Conservation (phyloP, 805 yeast species). For the Saturnispora halmiae region DNA sequence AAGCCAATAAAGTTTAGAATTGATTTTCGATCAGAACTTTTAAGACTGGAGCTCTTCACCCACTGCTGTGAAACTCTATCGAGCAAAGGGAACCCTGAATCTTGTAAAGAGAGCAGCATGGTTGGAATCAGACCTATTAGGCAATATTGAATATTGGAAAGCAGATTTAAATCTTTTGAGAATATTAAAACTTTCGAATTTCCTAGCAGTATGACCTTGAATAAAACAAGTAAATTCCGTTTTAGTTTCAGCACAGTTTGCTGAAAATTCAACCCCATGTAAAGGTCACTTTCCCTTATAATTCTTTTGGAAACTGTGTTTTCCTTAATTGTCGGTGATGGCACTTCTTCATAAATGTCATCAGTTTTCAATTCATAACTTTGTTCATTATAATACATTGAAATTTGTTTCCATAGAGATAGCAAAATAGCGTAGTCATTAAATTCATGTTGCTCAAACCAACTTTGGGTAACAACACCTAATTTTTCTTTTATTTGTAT, state of each 20-base stretch:
- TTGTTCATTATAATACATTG: constrained; percentile 31
- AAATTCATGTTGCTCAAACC: constrained; percentile 73
- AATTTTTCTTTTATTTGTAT: constrained; percentile 84
- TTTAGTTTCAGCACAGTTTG: constrained; percentile 53
- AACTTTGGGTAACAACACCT: constrained; percentile 79
- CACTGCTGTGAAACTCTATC: constrained; percentile 38
- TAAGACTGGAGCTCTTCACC: constrained; percentile 55
- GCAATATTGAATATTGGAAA: constrained; percentile 79
- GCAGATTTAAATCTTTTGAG: constrained; percentile 67
- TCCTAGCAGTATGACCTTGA: constrained; percentile 62
- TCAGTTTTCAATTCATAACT: constrained; percentile 26
- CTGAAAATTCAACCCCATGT: constrained; percentile 66
- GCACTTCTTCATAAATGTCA: constrained; percentile 26
- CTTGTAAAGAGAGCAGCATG: constrained; percentile 59
- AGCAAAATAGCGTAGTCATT: constrained; percentile 59
- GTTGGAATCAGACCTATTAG: constrained; percentile 78
- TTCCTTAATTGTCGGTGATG: no score
- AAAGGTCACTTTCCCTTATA: constrained; percentile 48
- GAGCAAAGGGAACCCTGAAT: constrained; percentile 71
- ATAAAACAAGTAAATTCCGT: constrained; percentile 49
- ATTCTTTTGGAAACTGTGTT: no score
- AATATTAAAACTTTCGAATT: constrained; percentile 70
- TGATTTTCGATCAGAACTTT: constrained; percentile 70
- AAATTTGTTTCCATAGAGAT: constrained; percentile 59
- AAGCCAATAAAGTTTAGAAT: constrained; percentile 74